These are phyloP conservation scores for Colletotrichum neosansevieriae DNA, from an alignment of 2,329 filamentous ascomycete species.

Conservation along the genomic window DNA sequence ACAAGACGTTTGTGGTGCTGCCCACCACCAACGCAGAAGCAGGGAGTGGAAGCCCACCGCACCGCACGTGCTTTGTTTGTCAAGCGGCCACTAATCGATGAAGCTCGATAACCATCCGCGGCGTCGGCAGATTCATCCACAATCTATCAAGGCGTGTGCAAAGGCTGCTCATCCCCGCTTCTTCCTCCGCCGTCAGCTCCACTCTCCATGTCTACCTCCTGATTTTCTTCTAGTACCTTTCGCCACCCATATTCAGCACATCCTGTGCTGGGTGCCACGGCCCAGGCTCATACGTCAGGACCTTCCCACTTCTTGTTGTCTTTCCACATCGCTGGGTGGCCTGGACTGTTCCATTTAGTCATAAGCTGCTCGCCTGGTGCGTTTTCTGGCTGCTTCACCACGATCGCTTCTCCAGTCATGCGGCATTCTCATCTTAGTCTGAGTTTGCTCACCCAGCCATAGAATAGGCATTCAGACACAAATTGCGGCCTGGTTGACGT, in stretches of 20 bases:
- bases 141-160: not conserved
- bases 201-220: not conserved
- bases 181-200: not conserved
- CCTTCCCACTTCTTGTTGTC: not conserved
- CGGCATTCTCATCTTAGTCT: no score
- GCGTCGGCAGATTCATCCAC: no score
- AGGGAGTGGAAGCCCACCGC: no score
- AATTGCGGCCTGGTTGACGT: no score
- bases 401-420: no score
- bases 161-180: not conserved
- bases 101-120: not conserved
- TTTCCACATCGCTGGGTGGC: conserved; percentile 9
- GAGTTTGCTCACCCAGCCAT: no score
- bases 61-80: not conserved
- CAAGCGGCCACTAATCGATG: conserved; percentile 2
- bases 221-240: no score
- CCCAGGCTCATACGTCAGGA: conserved; percentile 7
- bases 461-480: no score
- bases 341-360: conserved; percentile 39
- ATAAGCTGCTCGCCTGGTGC: not conserved
- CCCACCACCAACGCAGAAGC: not conserved
- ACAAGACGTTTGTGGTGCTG: not conserved
- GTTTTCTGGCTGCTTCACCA: not conserved
- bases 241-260: not conserved
- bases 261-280: not conserved